Evolutionary conservation across 257 asterid genomes (phyloP), one percentile per base, ranked within the genome.

Genomic region (Solanum appendiculatum): DNA sequence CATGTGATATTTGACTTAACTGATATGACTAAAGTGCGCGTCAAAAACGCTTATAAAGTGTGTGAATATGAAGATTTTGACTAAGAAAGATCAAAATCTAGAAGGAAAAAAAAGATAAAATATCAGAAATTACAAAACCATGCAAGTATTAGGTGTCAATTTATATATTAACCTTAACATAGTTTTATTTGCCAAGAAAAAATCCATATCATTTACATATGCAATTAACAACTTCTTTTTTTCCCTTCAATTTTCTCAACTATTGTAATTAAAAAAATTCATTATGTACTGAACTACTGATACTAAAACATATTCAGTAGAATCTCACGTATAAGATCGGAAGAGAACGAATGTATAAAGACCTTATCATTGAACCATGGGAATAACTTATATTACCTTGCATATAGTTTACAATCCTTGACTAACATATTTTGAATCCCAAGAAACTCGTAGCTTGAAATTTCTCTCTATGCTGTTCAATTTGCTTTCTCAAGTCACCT

Each of bases 301-400:
- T 6, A 2, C 3, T 51, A 16, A 0, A 2, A 16, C 0, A 6
- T 51, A 51, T 2, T 0, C 3, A 6, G 23, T 51, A 5, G 12
- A 11, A 44, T 44, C 16, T 44, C 51, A 12, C 44, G 11, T 39
- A 8, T 39, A 9, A 39, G 44, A 10, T 39, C 42, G 7, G 8
- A 39, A 39, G 3, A 40, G 12, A 7, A 40, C n/a, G 44, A 8
- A 11, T 0, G 18, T 46, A 46, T 4, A 14, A 6, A 46, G 1
- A 51, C 0, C 4, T 51, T 51, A 51, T 0, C 60, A 16, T 9
- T 51, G 16, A 51, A 51, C 3, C 8, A 51, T 0, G 9, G 0
- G 23, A 51, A 51, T 16, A 16, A 51, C 58, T 51, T 16, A 16
- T 16, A 2, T 51, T 48, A 5, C 21, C 9, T 51, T 16, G 9